Evolutionary conservation across 1,284 basidiomycete species (phyloP).

Genomic region (Apiotrichum brassicae): DNA sequence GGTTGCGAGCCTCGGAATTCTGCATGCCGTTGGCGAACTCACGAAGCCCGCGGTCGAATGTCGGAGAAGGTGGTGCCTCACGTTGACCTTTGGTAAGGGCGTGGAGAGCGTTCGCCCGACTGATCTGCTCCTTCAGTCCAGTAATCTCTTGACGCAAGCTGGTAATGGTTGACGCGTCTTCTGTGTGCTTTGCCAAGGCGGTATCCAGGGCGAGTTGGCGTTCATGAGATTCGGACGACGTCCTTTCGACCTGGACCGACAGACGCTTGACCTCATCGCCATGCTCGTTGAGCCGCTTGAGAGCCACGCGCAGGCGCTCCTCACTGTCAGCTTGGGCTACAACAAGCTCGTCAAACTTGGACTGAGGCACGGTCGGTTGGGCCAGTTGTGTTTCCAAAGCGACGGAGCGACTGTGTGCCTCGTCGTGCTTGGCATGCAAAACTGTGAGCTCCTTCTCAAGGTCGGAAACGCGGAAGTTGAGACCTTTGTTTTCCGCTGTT

Average conservation of each 20-base stretch:
- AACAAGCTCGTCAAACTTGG: slow-evolving; percentile 70
- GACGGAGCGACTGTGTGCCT: slow-evolving; percentile 71
- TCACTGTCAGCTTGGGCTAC: slow-evolving; percentile 75
- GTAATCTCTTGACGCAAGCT: slow-evolving; percentile 88
- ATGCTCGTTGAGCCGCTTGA: slow-evolving; percentile 68
- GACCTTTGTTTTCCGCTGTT: slow-evolving; percentile 83
- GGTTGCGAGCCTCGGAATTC: slow-evolving; percentile 3
- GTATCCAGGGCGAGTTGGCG: slow-evolving; percentile 58
- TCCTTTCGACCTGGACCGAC: slow-evolving; percentile 61
- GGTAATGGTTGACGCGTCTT: slow-evolving; percentile 77
- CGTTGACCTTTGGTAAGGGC: slow-evolving; percentile 58
- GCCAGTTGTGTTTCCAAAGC: slow-evolving; percentile 67
- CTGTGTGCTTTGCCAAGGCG: slow-evolving; percentile 55
- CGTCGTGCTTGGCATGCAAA: slow-evolving; percentile 83
- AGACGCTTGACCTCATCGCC: slow-evolving; percentile 76
- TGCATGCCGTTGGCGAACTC: slow-evolving; percentile 63
- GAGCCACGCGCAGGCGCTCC: slow-evolving; percentile 68
- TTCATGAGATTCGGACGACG: slow-evolving; percentile 61
- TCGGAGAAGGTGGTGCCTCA: slow-evolving; percentile 68
- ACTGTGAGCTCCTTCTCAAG: slow-evolving; percentile 78
- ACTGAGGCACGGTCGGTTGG: slow-evolving; percentile 64
- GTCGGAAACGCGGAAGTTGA: slow-evolving; percentile 65
- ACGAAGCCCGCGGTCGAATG: slow-evolving; percentile 43
- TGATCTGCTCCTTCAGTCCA: slow-evolving; percentile 87
- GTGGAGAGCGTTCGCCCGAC: slow-evolving; percentile 84